Conservation (phyloP, 2,329 filamentous ascomycete species). For the Neophaeococcomyces aloes region DNA sequence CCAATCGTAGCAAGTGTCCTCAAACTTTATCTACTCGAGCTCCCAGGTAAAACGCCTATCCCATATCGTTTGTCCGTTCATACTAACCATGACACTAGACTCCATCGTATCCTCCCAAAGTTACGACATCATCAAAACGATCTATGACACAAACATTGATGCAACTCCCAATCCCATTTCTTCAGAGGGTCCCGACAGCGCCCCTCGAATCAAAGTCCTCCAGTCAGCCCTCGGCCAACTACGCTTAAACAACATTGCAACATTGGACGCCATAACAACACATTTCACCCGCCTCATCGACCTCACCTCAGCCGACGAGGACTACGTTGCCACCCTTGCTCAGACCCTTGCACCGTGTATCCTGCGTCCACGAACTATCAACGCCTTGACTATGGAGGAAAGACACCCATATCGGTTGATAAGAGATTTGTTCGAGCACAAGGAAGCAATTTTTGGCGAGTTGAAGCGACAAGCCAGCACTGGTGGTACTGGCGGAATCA, state of each 20-base stretch:
- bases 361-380: conserved; percentile 75
- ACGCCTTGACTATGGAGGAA: conserved; percentile 87
- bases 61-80: not conserved
- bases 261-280: conserved; percentile 95
- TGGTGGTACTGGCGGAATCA: conserved; percentile 10
- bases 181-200: conserved; percentile 17
- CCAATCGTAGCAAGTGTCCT: conserved; percentile 85
- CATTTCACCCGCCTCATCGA: conserved; percentile 96
- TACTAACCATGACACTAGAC: conserved; percentile 44
- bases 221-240: conserved; percentile 94
- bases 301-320: conserved; percentile 87
- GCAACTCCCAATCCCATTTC: conserved; percentile 55
- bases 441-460: conserved; percentile 89
- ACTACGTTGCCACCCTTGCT: conserved; percentile 66
- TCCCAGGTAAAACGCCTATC: conserved; percentile 60
- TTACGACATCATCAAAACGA: conserved; percentile 96
- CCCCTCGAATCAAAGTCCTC: conserved; percentile 65
- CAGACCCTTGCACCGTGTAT: conserved; percentile 71
- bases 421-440: conserved; percentile 84
- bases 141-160: conserved; percentile 77
- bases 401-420: conserved; percentile 84
- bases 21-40: conserved; percentile 87
- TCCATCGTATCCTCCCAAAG: conserved; percentile 97
- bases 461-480: conserved; percentile 60
- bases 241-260: conserved; percentile 92